These are phyloP conservation scores for Petasospora rhodanensis DNA, from an alignment of 1,139 yeast species.

Conservation along the genomic window DNA sequence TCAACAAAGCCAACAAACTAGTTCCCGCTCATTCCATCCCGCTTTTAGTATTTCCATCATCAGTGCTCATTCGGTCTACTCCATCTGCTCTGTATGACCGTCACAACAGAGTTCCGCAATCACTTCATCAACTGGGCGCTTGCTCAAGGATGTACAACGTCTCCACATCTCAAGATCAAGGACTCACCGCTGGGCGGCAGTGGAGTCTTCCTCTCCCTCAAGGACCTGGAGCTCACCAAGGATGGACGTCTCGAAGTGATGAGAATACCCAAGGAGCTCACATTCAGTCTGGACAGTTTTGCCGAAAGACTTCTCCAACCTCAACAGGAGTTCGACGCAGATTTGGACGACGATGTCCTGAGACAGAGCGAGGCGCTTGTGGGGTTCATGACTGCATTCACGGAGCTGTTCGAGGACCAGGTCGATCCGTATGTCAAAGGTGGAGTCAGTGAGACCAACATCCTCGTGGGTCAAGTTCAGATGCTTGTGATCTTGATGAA, in stretches of 20 bases:
- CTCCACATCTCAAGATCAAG: slow-evolving; percentile 13
- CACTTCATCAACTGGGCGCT: slow-evolving; percentile 17
- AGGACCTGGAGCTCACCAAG: slow-evolving; percentile 3
- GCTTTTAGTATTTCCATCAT: too few relatives aligned
- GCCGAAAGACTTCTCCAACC: slow-evolving; percentile 11
- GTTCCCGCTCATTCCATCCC: too few relatives aligned
- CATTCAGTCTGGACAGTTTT: slow-evolving; percentile 33
- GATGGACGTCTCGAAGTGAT: slow-evolving; percentile 30
- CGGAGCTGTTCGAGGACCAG: slow-evolving; percentile 10
- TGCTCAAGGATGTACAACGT: slow-evolving; percentile 8
- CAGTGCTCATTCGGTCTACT: too few relatives aligned
- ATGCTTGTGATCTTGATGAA: slow-evolving; percentile 23
- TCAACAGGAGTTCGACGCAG: slow-evolving; percentile 18
- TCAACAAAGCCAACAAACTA: too few relatives aligned
- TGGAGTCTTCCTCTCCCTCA: slow-evolving; percentile 28
- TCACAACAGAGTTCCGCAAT: slow-evolving; percentile 5
- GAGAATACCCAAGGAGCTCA: slow-evolving; percentile 33
- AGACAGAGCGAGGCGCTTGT: slow-evolving; percentile 23
- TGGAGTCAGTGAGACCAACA: slow-evolving; percentile 25
- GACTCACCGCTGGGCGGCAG: slow-evolving; percentile 24
- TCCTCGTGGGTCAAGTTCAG: slow-evolving; percentile 23
- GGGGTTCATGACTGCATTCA: slow-evolving; percentile 19
- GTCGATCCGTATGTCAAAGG: slow-evolving; percentile 19
- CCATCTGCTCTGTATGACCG: too few relatives aligned
- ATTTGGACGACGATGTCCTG: slow-evolving; percentile 12